phyloP scores from a whole-genome alignment of 139 green algal species.

The Bryopsis sp. region DNA sequence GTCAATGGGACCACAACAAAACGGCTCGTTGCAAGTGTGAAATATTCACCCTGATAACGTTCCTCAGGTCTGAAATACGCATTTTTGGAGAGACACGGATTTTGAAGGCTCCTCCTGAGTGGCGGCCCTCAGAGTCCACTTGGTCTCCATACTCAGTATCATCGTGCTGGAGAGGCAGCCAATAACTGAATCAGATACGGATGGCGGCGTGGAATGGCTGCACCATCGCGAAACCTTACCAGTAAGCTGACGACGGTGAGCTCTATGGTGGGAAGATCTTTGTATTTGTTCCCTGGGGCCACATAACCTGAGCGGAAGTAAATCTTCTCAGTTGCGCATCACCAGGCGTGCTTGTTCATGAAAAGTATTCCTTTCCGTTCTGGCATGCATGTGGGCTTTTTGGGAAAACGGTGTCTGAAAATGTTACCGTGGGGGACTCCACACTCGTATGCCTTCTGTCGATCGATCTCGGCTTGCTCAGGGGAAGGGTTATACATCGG shows the following conservation, averaged over 20 bases:
- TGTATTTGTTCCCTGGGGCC: constrained; percentile 46
- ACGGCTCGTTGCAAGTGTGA: too few species aligned
- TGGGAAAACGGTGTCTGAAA: too few species aligned
- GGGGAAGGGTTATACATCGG: constrained; percentile 70
- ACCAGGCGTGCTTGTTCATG: too few species aligned
- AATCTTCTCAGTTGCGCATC: neutral
- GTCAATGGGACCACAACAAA: neutral
- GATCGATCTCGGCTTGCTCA: constrained; percentile 71
- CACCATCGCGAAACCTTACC: too few species aligned
- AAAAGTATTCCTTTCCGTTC: too few species aligned
- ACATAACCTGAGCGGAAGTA: constrained; percentile 49
- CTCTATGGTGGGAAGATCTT: constrained; percentile 49
- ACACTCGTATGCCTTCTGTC: constrained; percentile 51
- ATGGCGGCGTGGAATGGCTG: neutral
- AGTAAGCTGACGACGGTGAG: constrained; percentile 64
- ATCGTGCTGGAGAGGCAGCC: constrained; percentile 41
- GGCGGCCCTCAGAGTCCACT: constrained; percentile 37
- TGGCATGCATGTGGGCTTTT: too few species aligned
- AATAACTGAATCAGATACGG: neutral
- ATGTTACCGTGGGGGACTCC: constrained; percentile 70
- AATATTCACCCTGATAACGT: constrained; percentile 60
- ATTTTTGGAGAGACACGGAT: constrained; percentile 60
- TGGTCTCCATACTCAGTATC: constrained; percentile 66
- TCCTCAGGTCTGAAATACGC: constrained; percentile 67
- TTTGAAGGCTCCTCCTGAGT: constrained; percentile 70